phyloP scores from a whole-genome alignment of 179 eudicot genomes.

The Heliamphora pulchella region DNA sequence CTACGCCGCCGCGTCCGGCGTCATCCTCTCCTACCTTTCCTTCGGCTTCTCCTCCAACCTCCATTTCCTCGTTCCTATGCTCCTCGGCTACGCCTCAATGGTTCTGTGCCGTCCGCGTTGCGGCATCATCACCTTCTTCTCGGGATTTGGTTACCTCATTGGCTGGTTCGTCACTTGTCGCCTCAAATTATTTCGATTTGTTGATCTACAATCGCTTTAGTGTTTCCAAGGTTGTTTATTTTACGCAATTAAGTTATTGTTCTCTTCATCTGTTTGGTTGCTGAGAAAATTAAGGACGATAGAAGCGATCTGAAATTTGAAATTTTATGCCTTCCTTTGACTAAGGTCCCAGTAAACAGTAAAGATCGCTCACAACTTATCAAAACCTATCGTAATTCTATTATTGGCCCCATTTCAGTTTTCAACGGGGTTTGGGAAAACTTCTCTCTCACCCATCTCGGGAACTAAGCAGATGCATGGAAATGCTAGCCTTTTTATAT shows the following conservation, averaged over 20 bases:
- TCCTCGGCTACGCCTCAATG: conserved; percentile 67
- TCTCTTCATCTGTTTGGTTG: background rate
- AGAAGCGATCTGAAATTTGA: background rate
- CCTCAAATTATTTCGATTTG: too few species aligned
- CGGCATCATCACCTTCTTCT: conserved; percentile 64
- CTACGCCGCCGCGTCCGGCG: conserved; percentile 66
- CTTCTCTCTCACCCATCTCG: background rate
- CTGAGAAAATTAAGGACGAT: background rate
- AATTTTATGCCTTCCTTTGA: background rate
- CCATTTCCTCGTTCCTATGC: conserved; percentile 74
- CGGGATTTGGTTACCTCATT: conserved; percentile 73
- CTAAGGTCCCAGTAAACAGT: background rate
- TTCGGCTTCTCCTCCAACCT: conserved; percentile 84
- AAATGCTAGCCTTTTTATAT: background rate
- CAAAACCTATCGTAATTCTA: background rate
- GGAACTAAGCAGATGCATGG: conserved; percentile 5
- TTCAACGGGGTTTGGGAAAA: too few species aligned
- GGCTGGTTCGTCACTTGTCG: conserved; percentile 49
- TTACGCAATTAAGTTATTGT: background rate
- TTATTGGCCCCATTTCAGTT: background rate
- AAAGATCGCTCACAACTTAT: background rate
- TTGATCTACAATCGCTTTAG: background rate
- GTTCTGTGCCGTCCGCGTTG: conserved; percentile 49
- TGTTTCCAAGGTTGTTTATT: background rate
- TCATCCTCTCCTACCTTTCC: conserved; percentile 55